Evolutionary conservation across 805 yeast genomes (phyloP), one percentile per base, ranked within the genome.

Genomic region (Hermanozyma aechmeae): DNA sequence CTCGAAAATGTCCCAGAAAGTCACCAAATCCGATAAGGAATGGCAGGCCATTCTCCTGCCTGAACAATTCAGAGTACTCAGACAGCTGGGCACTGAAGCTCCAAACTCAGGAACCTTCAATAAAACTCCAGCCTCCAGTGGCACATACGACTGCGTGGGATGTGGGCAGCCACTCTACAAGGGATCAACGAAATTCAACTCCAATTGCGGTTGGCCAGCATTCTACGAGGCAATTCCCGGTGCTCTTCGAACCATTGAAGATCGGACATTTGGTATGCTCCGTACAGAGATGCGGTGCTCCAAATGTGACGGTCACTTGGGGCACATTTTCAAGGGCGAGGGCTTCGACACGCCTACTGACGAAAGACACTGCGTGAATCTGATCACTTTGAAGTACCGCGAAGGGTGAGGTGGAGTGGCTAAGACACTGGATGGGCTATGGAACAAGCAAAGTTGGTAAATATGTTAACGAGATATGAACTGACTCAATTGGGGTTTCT

Each of bases 141-240:
- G 96, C 1, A 58, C 71, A 2, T 92, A 86, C 53, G 58, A 61
- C 26, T 92, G 99, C 58, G 96, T 81, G 0, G 97, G 79, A 5
- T 92, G 98, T 56, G 67, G 65, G 28, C 61, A 70, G 25, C 95
- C 96, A 9, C 58, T 92, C 17, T 92, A 92, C 54, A 68, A 69
- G 35, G 76, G 95, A 16, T 61, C 68, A 18, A 71, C 95, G 3
- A 89, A 92, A 53, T 92, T 92, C 45, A 77, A 79, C 33, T 74
- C 95, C 9, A 85, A 85, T 30, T 92, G 98, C 54, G 98, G 98
- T 3, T 92, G 98, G 98, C 98, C 98, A 1, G 87, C 96, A 0
- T 92, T 92, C 54, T 89, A 79, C 53, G 80, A 84, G 33, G 96
- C 94, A 1, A 61, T 83, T 23, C 93, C 95, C 0, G 87, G 86